Evolutionary conservation across 2,329 filamentous ascomycete species (phyloP).

Genomic region (Nemania sp.): DNA sequence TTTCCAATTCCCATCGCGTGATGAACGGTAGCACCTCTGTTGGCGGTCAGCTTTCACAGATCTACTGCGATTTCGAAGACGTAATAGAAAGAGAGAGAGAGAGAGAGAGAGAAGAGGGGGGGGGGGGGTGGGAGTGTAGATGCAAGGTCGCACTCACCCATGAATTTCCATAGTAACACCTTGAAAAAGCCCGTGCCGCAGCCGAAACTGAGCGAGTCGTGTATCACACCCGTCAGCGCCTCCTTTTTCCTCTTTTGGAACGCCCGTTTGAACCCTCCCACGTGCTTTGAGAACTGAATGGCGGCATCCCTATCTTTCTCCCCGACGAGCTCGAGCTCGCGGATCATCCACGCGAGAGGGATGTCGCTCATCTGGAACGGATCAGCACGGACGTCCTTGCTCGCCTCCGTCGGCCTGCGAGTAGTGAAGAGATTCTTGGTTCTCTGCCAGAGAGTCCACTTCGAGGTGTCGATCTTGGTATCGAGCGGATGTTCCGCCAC

Average conservation of each 20-base stretch:
- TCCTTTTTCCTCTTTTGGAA: slow-evolving; percentile 40
- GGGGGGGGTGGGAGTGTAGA: no score
- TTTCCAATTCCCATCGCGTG: slow-evolving; percentile 47
- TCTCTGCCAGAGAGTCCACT: slow-evolving; percentile 40
- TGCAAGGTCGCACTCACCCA: slow-evolving; percentile 43
- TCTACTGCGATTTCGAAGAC: neutral
- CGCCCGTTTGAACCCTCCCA: slow-evolving; percentile 41
- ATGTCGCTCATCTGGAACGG: slow-evolving; percentile 54
- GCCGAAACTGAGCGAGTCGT: slow-evolving; percentile 47
- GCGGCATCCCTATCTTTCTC: slow-evolving; percentile 37
- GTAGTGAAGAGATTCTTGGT: slow-evolving; percentile 45
- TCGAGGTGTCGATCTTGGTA: slow-evolving; percentile 29
- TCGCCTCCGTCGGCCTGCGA: slow-evolving; percentile 40
- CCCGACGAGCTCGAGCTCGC: slow-evolving; percentile 49
- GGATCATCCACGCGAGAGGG: slow-evolving; percentile 58
- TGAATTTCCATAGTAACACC: slow-evolving; percentile 49
- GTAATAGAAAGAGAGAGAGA: neutral
- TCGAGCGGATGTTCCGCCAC: slow-evolving; percentile 33
- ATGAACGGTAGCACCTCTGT: slow-evolving; percentile 47
- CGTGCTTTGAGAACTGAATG: slow-evolving; percentile 44
- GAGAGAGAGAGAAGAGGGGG: neutral
- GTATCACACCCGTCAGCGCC: slow-evolving; percentile 42
- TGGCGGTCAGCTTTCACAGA: slow-evolving; percentile 3
- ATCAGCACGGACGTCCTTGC: slow-evolving; percentile 40
- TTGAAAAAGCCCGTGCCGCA: slow-evolving; percentile 45